A percentile compares a stretch with the other conserved stretches of the same genome.
Conservation (phyloP, 495 filamentous ascomycete genomes). For the Penicillium simplicissimum region DNA sequence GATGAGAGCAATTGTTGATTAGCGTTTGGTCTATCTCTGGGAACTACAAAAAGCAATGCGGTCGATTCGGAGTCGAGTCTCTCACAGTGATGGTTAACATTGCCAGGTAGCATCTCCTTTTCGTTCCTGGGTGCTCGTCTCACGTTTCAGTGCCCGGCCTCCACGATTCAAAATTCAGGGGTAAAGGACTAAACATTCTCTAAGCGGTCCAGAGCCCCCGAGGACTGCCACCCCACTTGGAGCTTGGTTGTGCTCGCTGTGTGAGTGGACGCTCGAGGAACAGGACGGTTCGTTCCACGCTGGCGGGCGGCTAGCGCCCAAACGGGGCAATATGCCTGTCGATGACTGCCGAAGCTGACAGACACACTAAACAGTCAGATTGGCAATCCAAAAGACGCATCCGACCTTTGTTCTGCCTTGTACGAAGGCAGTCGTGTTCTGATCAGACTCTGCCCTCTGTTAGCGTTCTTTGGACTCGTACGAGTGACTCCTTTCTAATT, state of each 20-base stretch:
- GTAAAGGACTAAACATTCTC: slow-evolving; percentile 34
- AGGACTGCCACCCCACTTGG: slow-evolving; percentile 22
- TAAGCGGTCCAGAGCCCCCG: slow-evolving; percentile 17
- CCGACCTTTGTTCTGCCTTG: too few relatives aligned
- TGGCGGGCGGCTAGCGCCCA: slow-evolving; percentile 19
- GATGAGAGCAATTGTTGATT: too few relatives aligned
- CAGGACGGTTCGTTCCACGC: slow-evolving; percentile 20
- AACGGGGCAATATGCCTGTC: slow-evolving; percentile 18
- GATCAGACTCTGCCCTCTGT: too few relatives aligned
- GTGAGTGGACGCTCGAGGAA: slow-evolving; percentile 4
- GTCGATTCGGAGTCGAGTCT: neutral
- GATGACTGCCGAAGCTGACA: slow-evolving; percentile 9
- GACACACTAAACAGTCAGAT: neutral
- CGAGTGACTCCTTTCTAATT: too few relatives aligned
- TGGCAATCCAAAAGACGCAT: neutral
- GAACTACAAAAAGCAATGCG: neutral
- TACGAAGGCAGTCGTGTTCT: too few relatives aligned
- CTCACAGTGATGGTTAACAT: neutral
- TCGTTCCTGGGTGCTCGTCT: neutral
- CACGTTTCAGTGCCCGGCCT: neutral
- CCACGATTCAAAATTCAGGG: slow-evolving; percentile 29
- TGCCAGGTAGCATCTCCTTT: neutral
- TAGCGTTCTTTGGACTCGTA: too few relatives aligned
- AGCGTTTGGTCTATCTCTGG: neutral
- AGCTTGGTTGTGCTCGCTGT: slow-evolving; percentile 19